phyloP scores from a whole-genome alignment of 1,139 yeast species.

The Yamadazyma diddensiae region DNA sequence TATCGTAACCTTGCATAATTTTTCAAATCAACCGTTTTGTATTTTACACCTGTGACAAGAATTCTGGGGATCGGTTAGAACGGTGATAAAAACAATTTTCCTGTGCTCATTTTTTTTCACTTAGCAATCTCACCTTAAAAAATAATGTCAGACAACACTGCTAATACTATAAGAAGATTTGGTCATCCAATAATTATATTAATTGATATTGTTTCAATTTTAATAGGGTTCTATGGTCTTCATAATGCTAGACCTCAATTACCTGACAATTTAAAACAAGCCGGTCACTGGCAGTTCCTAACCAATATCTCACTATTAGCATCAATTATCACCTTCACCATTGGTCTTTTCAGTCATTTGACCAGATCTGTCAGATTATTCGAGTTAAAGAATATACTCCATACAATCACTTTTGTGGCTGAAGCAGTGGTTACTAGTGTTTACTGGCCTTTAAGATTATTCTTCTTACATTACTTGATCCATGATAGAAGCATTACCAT shows the following conservation, averaged over 20 bases:
- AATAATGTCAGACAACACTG: not conserved
- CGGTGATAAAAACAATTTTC: slow-evolving; percentile 9
- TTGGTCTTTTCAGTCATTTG: slow-evolving; percentile 43
- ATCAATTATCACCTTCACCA: slow-evolving; percentile 41
- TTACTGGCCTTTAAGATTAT: slow-evolving; percentile 65
- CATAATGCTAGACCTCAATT: slow-evolving; percentile 13
- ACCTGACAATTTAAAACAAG: slow-evolving; percentile 48
- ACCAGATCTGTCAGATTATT: slow-evolving; percentile 21
- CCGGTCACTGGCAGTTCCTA: slow-evolving; percentile 67
- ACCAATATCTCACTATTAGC: slow-evolving; percentile 57
- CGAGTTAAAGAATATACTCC: slow-evolving; percentile 34
- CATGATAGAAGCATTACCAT: slow-evolving; percentile 33
- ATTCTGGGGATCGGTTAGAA: slow-evolving; percentile 7
- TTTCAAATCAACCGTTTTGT: too few relatives aligned
- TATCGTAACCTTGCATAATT: not conserved
- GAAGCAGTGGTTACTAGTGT: slow-evolving; percentile 59
- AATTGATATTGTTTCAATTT: slow-evolving; percentile 26
- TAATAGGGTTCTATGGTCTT: slow-evolving; percentile 32
- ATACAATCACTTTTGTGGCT: slow-evolving; percentile 52
- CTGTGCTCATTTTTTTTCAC: not conserved
- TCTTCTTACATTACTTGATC: slow-evolving; percentile 40
- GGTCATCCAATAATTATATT: slow-evolving; percentile 29
- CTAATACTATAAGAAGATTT: slow-evolving; percentile 19
- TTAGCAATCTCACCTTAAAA: not conserved
- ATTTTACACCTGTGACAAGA: too few relatives aligned